Evolutionary conservation across 2,329 filamentous ascomycete genomes (phyloP).

Genomic region (Tothia fuscella): DNA sequence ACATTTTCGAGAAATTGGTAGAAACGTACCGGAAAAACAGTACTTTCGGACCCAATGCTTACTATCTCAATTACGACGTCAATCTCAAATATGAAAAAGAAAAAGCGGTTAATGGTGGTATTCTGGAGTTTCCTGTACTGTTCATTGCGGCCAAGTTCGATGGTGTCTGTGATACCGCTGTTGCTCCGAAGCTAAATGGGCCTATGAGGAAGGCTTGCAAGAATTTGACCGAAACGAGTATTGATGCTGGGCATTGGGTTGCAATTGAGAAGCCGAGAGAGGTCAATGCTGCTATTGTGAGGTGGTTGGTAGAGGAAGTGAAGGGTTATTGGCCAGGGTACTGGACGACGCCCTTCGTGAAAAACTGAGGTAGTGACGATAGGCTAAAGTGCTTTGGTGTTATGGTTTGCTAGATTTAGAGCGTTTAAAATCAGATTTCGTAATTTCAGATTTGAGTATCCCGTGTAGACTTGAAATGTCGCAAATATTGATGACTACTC

Average conservation of each 20-base stretch:
- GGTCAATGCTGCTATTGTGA: conserved; percentile 17
- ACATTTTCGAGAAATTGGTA: conserved; percentile 18
- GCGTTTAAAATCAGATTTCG: too few relatives aligned
- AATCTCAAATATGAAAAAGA: conserved; percentile 31
- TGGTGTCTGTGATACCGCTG: conserved; percentile 24
- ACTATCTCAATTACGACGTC: conserved; percentile 32
- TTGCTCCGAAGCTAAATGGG: conserved; percentile 23
- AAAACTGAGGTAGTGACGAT: too few relatives aligned
- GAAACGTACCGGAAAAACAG: conserved; percentile 29
- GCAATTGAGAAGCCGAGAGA: conserved; percentile 19
- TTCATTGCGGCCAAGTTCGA: conserved; percentile 30
- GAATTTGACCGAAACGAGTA: conserved; percentile 32
- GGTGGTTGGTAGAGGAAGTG: conserved; percentile 15
- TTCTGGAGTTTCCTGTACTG: conserved; percentile 25
- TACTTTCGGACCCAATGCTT: conserved; percentile 27
- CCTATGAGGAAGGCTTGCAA: conserved; percentile 23
- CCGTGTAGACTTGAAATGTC: too few relatives aligned
- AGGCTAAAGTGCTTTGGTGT: too few relatives aligned
- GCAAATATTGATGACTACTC: too few relatives aligned
- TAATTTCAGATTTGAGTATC: too few relatives aligned
- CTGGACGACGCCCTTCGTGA: too few relatives aligned
- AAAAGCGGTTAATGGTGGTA: conserved; percentile 24
- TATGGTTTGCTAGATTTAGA: too few relatives aligned
- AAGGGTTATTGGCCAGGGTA: conserved; percentile 2
- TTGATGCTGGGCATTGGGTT: conserved; percentile 26